Conservation (phyloP, 2,329 filamentous ascomycete genomes). For the Epichloe uncinata region DNA sequence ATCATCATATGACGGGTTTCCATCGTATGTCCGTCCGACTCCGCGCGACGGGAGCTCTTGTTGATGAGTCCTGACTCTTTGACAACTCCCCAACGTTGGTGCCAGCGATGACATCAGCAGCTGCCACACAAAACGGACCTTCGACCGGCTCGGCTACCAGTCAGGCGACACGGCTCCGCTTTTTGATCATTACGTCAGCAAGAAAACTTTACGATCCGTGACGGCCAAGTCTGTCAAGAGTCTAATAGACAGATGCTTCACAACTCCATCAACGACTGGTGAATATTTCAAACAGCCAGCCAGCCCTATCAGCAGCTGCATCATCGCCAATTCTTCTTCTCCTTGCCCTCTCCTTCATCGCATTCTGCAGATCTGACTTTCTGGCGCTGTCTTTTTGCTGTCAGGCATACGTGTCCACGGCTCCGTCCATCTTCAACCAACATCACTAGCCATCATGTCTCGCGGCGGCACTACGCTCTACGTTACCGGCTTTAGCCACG, state of each 20-base stretch:
- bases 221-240: background rate
- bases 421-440: constrained; percentile 3
- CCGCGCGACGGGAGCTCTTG: background rate
- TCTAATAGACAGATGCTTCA: background rate
- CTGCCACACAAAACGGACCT: too few species aligned
- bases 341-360: background rate
- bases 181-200: constrained; percentile 9
- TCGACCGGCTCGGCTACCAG: background rate
- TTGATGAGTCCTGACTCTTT: too few species aligned
- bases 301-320: constrained; percentile 3
- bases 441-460: constrained; percentile 51
- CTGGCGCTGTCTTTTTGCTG: background rate
- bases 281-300: background rate
- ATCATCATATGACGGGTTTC: too few species aligned
- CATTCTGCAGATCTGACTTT: background rate
- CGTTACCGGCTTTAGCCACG: constrained; percentile 98
- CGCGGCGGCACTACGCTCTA: constrained; percentile 89
- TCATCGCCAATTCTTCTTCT: constrained; percentile 1
- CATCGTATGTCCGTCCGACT: background rate
- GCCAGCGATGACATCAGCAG: too few species aligned
- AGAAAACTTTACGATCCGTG: constrained; percentile 9
- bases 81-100: too few species aligned
- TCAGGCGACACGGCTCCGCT: background rate
- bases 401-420: constrained; percentile 4
- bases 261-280: constrained; percentile 3